These are phyloP conservation scores for Hygrocybe coccinea DNA, from an alignment of 768 basidiomycete species.

Conservation along the genomic window DNA sequence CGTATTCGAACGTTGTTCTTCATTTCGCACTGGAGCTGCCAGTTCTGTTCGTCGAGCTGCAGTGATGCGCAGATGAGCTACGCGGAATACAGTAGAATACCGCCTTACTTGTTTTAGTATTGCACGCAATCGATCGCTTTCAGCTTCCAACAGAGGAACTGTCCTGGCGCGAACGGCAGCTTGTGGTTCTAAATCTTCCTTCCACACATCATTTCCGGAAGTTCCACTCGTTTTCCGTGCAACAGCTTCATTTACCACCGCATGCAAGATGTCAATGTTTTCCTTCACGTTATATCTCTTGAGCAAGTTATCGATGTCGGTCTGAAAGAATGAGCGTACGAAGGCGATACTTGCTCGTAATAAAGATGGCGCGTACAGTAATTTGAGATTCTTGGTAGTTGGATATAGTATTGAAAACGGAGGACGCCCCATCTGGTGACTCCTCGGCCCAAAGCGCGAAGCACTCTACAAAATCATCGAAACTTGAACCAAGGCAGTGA, in stretches of 20 bases:
- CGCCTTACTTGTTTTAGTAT: conserved; percentile 35
- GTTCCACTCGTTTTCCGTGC: conserved; percentile 48
- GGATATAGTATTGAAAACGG: conserved; percentile 61
- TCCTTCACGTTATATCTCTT: conserved; percentile 62
- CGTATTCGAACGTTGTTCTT: conserved; percentile 45
- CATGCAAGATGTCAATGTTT: conserved; percentile 66
- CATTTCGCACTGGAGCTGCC: conserved; percentile 41
- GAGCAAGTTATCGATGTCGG: conserved; percentile 65
- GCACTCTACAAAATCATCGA: conserved; percentile 59
- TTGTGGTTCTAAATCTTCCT: conserved; percentile 56
- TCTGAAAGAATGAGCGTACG: conserved; percentile 32
- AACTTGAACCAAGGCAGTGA: conserved; percentile 29
- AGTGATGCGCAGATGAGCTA: not conserved
- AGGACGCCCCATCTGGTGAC: conserved; percentile 56
- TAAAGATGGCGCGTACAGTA: conserved; percentile 33
- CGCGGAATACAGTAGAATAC: not conserved
- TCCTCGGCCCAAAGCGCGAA: conserved; percentile 63
- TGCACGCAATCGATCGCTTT: conserved; percentile 37
- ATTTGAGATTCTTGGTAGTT: conserved; percentile 68
- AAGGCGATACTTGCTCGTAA: not conserved
- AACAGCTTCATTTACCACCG: conserved; percentile 63
- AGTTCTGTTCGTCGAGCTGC: conserved; percentile 59
- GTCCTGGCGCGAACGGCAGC: conserved; percentile 60
- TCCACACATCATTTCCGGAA: conserved; percentile 57
- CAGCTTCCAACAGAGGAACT: conserved; percentile 50